These are phyloP conservation scores for Aspergillus pseudoviridinutans DNA, from an alignment of 2,329 filamentous ascomycete genomes.

Conservation along the genomic window DNA sequence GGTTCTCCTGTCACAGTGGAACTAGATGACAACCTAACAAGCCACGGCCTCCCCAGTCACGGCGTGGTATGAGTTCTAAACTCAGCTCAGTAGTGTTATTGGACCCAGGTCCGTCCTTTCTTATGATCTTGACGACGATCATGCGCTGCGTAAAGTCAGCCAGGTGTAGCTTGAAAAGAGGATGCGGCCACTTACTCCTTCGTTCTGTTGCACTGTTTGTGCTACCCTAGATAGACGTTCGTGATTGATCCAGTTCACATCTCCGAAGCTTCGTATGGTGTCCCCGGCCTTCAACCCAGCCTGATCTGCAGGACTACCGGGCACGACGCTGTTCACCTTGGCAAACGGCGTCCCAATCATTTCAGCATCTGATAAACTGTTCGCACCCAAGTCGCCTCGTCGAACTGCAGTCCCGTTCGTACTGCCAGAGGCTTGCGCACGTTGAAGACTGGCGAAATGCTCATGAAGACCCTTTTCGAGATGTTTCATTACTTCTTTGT, in stretches of 20 bases:
- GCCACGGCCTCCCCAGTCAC: conserved; percentile 86
- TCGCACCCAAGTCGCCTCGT: conserved; percentile 17
- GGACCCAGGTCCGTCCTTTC: conserved; percentile 44
- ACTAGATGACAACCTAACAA: conserved; percentile 87
- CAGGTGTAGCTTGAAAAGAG: neutral
- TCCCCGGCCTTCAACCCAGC: conserved; percentile 81
- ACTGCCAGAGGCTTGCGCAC: conserved; percentile 42
- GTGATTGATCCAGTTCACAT: conserved; percentile 78
- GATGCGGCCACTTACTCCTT: conserved; percentile 62
- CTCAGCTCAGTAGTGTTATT: conserved; percentile 53
- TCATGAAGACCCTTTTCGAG: conserved; percentile 86
- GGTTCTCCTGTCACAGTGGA: conserved; percentile 56
- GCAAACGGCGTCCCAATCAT: conserved; percentile 68
- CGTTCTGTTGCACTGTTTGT: conserved; percentile 84
- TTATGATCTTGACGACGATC: conserved; percentile 65
- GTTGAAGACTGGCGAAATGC: conserved; percentile 72
- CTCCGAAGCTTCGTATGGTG: conserved; percentile 78
- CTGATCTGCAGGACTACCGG: conserved; percentile 72
- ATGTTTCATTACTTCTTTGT: conserved; percentile 78
- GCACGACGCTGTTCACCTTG: conserved; percentile 78
- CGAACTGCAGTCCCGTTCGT: conserved; percentile 21
- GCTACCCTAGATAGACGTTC: conserved; percentile 80
- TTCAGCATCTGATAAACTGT: conserved; percentile 21
- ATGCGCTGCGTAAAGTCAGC: conserved; percentile 50
- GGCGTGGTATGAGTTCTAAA: conserved; percentile 69